Evolutionary conservation across 345 rosid species (phyloP), one percentile per base, ranked within the genome.

Genomic region (Acer yangbiense): DNA sequence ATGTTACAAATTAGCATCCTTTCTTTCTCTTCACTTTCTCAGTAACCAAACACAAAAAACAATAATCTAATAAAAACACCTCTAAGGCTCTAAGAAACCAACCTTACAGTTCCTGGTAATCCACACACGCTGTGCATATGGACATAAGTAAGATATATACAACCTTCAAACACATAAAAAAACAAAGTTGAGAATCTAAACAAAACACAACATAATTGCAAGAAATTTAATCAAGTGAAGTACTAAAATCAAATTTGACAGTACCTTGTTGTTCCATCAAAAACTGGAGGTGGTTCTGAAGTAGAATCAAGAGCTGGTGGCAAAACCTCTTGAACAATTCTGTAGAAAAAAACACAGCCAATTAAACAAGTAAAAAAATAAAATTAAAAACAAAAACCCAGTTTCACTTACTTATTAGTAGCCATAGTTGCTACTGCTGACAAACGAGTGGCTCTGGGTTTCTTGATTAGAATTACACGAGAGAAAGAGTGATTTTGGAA

Each of bases 61-160:
- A 23, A 27, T 12, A 29, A 18, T 62, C 63, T 18, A 23, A 41
- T 17, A 62, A 27, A 71, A 25, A 69, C 35, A 73, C 69, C 46
- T 12, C 39, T 9, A 7, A 68, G 72, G 73, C 46, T 12, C 39
- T 9, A 7, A 68, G 72, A 76, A 65, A 77, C 12, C 16, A 39
- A 94, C 97, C 98, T 94, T 94, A 77, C 78, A 81, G 83, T 94
- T 94, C 70, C 94, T 83, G 17, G 93, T 79, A 74, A 91, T 90
- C 98, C 97, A 92, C 77, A 83, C 91, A 64, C 94, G 96, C 87
- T 91, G 97, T 0, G 93, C 96, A 67, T 84, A 92, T 3, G 98
- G 96, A 85, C 98, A 91, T 6, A 85, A 82, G 70, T 90, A 91
- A 20, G 90, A 87, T 70, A 88, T 86, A 64, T 90, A 94, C 89